These are phyloP conservation scores for Perkinsus chesapeaki DNA, from an alignment of 169 alveolate genomes.

Conservation along the genomic window DNA sequence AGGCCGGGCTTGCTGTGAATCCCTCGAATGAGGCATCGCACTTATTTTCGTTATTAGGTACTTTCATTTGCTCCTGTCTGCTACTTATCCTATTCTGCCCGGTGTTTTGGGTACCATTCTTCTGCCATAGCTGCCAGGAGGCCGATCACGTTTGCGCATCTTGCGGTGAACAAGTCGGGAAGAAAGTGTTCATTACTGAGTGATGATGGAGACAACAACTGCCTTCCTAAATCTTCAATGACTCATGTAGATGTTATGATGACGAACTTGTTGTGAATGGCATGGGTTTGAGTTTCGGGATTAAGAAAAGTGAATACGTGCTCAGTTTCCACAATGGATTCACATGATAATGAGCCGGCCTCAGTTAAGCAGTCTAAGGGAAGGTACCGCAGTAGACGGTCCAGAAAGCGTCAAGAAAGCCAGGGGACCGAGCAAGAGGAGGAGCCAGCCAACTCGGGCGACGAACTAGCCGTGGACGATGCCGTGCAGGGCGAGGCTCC, in stretches of 20 bases:
- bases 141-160: background rate
- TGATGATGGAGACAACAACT: background rate
- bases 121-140: background rate
- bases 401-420: background rate
- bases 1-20: too few species aligned
- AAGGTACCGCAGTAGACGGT: background rate
- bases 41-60: background rate
- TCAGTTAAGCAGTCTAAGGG: background rate
- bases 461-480: background rate
- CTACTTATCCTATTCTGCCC: background rate
- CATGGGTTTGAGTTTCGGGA: background rate
- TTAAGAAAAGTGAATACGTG: background rate
- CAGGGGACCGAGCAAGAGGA: background rate
- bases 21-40: too few species aligned
- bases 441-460: background rate
- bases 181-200: background rate
- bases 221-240: background rate
- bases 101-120: background rate
- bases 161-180: background rate
- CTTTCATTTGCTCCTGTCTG: background rate
- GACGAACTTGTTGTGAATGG: background rate
- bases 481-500: too few species aligned
- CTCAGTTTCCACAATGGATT: background rate
- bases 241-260: background rate
- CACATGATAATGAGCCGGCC: background rate